Evolutionary conservation across 352 stramenopile species (phyloP).

Genomic region (Pythium sukuiense): DNA sequence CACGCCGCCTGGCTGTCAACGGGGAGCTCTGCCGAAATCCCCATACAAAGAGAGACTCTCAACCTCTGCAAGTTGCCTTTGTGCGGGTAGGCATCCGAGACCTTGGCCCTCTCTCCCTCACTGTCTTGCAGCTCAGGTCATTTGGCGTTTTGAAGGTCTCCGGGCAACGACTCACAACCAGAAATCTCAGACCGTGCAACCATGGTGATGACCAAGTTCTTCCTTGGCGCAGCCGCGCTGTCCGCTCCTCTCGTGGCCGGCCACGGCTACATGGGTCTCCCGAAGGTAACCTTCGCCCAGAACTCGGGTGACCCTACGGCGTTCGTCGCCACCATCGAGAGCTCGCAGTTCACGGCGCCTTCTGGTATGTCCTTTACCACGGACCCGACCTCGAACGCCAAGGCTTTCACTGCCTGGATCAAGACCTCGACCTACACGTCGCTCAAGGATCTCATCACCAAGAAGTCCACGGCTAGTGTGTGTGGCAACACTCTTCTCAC

Average conservation of each 20-base stretch:
- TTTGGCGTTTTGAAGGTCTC: too few relatives aligned
- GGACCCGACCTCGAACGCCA: constrained; percentile 7
- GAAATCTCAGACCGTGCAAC: too few relatives aligned
- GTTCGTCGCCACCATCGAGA: background rate
- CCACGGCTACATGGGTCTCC: constrained; percentile 10
- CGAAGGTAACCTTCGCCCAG: background rate
- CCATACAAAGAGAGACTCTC: too few relatives aligned
- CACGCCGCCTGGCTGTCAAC: too few relatives aligned
- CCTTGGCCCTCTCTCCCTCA: too few relatives aligned
- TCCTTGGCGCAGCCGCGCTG: background rate
- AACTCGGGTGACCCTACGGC: background rate
- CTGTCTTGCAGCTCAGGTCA: too few relatives aligned
- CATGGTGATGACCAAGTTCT: constrained; percentile 10
- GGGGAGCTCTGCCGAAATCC: too few relatives aligned
- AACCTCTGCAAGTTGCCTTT: too few relatives aligned
- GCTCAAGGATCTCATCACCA: constrained; percentile 2
- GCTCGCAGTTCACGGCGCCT: constrained; percentile 2
- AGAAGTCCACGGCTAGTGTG: background rate
- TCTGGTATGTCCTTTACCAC: constrained; percentile 5
- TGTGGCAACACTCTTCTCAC: background rate
- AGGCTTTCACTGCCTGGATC: constrained; percentile 7
- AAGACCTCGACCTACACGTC: constrained; percentile 12
- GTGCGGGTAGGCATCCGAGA: too few relatives aligned
- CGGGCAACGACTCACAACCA: too few relatives aligned
- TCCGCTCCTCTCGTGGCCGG: constrained; percentile 2